A percentile compares a stretch with the other conserved stretches of the same genome.
These are phyloP conservation scores for Aspergillus bridgeri DNA, from an alignment of 495 filamentous ascomycete species.

Conservation along the genomic window DNA sequence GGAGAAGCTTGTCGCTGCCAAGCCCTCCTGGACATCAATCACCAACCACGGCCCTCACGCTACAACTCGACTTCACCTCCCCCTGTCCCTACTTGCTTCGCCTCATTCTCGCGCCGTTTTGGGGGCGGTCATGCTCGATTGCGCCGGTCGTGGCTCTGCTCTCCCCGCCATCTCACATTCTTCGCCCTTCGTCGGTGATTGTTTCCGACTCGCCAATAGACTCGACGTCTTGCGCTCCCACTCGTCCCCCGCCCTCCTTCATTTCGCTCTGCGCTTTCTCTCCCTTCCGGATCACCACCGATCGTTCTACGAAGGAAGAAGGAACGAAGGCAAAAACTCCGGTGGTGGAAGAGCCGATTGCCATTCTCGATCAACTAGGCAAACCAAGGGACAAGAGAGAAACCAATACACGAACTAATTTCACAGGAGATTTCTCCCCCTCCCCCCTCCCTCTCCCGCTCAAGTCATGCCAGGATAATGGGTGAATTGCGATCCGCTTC, in stretches of 20 bases:
- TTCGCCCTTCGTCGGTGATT: not conserved
- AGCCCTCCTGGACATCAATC: not conserved
- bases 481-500: conserved; percentile 33
- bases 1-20: not conserved
- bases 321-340: not conserved
- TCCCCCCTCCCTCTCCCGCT: not conserved
- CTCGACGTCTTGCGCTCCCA: not conserved
- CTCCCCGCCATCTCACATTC: conserved; percentile 6
- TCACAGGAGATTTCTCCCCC: not conserved
- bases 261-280: not conserved
- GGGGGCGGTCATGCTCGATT: conserved; percentile 17
- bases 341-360: not conserved
- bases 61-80: not conserved
- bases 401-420: not conserved
- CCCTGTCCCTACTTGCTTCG: not conserved
- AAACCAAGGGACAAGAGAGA: conserved; percentile 1
- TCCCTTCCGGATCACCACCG: not conserved
- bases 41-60: not conserved
- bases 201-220: not conserved
- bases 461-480: conserved; percentile 47
- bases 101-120: conserved; percentile 5
- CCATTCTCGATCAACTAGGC: not conserved
- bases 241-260: not conserved
- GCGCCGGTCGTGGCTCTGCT: conserved; percentile 14
- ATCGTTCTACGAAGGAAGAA: not conserved